A percentile compares a stretch with the other conserved stretches of the same genome.
Conservation (phyloP, 495 filamentous ascomycete species). For the Durotheca rogersii region DNA sequence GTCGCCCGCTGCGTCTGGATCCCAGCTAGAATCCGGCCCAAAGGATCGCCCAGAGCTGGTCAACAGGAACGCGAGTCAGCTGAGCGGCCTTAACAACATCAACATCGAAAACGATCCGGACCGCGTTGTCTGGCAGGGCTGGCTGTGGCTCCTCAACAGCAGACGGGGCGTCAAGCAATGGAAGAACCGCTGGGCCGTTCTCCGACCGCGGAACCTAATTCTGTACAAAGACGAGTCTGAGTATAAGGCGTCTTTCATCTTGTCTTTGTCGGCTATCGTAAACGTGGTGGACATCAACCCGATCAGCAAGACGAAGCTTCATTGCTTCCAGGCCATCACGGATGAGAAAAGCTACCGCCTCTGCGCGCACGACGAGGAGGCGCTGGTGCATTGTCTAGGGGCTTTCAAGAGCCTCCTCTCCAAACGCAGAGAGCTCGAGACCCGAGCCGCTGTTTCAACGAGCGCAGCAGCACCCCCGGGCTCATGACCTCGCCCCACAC, state of each 20-base stretch:
- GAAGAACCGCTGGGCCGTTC: constrained; percentile 91
- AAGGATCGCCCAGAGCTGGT: constrained; percentile 31
- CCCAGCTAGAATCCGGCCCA: constrained; percentile 18
- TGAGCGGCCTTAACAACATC: constrained; percentile 55
- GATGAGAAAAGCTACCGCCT: constrained; percentile 92
- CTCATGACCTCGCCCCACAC: constrained; percentile 7
- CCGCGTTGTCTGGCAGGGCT: constrained; percentile 87
- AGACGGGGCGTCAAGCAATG: constrained; percentile 88
- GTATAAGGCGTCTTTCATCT: constrained; percentile 81
- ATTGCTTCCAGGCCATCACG: constrained; percentile 91
- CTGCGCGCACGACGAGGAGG: constrained; percentile 78
- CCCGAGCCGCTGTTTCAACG: constrained; percentile 38
- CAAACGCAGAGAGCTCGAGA: constrained; percentile 61
- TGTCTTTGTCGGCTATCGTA: constrained; percentile 77
- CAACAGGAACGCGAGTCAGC: constrained; percentile 58
- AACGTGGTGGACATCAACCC: constrained; percentile 93
- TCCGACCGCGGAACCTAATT: constrained; percentile 82
- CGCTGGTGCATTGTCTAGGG: constrained; percentile 79
- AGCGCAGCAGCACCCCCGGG: constrained; percentile 17
- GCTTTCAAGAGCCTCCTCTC: constrained; percentile 85
- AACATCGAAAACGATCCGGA: constrained; percentile 57
- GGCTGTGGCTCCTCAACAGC: constrained; percentile 80
- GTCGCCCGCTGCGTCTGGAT: constrained; percentile 38
- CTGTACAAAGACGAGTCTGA: constrained; percentile 93
- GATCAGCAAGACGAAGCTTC: constrained; percentile 75